A percentile compares a stretch with the other conserved stretches of the same genome.
Conservation (phyloP, 768 basidiomycete genomes). For the Trametes maxima region DNA sequence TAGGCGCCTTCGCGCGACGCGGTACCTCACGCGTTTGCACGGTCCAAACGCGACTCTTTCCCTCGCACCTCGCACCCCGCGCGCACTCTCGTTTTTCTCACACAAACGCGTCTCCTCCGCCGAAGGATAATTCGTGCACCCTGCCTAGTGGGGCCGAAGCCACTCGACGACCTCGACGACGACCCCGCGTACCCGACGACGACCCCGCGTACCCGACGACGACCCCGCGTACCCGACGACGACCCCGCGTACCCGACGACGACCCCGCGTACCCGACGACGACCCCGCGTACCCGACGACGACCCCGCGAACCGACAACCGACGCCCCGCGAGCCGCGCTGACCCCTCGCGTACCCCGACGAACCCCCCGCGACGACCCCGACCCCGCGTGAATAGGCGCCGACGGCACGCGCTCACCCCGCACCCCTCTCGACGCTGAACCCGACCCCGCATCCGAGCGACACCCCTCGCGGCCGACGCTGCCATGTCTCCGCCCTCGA, state of each 20-base stretch:
- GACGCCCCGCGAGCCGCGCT: no score
- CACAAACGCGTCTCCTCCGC: constrained; percentile 11
- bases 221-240: no score
- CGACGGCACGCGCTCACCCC: constrained; percentile 5
- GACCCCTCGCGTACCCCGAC: no score
- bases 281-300: no score
- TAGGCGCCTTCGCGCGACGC: not conserved
- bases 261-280: no score
- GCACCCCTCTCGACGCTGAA: constrained; percentile 8
- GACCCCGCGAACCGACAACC: no score
- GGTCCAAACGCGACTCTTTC: not conserved
- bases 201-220: no score
- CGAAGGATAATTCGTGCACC: constrained; percentile 10
- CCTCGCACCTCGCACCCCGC: not conserved
- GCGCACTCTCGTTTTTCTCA: not conserved
- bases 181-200: no score
- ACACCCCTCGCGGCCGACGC: not conserved
- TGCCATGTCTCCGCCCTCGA: no score
- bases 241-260: no score
- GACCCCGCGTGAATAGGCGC: no score
- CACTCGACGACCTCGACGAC: constrained; percentile 2
- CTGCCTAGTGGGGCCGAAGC: constrained; percentile 2
- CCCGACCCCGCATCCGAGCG: not conserved
- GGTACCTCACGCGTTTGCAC: constrained; percentile 1
- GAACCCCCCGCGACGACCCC: no score